Evolutionary conservation across 2,329 filamentous ascomycete species (phyloP), one percentile per base, ranked within the genome.

Genomic region (Fusarium armeniacum): DNA sequence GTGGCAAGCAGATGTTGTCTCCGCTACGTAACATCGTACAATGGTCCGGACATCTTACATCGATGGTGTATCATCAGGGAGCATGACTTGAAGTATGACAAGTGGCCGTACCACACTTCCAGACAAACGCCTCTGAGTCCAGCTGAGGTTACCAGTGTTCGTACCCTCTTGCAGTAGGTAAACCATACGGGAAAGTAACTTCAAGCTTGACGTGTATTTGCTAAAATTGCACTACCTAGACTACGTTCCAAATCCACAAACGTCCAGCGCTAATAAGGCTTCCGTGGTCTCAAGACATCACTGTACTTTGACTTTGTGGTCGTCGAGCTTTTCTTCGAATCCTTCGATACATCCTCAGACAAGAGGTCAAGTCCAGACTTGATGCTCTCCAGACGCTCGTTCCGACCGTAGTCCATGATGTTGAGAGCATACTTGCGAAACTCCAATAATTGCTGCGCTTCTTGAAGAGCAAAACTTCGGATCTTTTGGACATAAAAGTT

Each of bases 371-470:
- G 41, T 7, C 69, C 61, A 3, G 62, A 28, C 20, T 59, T 68
- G 45, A 81, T 78, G 5, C 66, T 65, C 3, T 64, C 51, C n/a
- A 81, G 58, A 7, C 77, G 75, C 32, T 57, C 41, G 28, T 71
- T 68, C 26, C 63, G 73, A 0, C 77, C 78, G 78, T 77, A 80
- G 47, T 80, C 78, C 10, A 81, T 68, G n/a, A 81, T 80, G 43
- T 80, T 81, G 10, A 55, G 72, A 26, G 80, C 75, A 44, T 73
- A 72, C 32, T 72, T 77, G 52, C 76, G 75, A 47, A 82, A 78
- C 10, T 75, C 62, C 3, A 76, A 24, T 30, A 76, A 79, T 8
- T 79, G 18, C 4, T 71, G 53, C 0, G 76, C 71, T 0, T 73
- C 43, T 47, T 79, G 73, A 4, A 81, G 65, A 15, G 75, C 30